Conservation (phyloP, 345 rosid species). For the Dovyalis caffra region DNA sequence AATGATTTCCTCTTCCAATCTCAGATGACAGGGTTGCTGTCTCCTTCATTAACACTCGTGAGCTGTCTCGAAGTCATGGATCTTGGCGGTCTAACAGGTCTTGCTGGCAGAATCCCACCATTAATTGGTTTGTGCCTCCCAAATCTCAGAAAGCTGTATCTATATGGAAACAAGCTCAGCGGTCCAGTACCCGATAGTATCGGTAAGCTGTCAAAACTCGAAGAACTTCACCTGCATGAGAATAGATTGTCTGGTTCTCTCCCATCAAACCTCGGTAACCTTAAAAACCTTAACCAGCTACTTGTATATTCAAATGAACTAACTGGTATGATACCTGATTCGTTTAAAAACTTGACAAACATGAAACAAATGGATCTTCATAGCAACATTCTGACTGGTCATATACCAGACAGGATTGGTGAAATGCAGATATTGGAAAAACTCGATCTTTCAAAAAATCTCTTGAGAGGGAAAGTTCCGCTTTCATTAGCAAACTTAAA, state of each 20-base stretch:
- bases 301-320: conserved; percentile 43
- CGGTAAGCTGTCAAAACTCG: conserved; percentile 42
- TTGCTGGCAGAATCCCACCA: conserved; percentile 44
- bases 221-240: conserved; percentile 49
- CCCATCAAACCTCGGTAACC: conserved; percentile 40
- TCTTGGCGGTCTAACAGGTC: conserved; percentile 49
- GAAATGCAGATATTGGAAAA: conserved; percentile 38
- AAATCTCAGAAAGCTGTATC: conserved; percentile 37
- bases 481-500: conserved; percentile 34
- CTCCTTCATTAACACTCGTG: conserved; percentile 42
- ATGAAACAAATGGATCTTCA: conserved; percentile 48
- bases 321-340: conserved; percentile 36
- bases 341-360: conserved; percentile 38
- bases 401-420: conserved; percentile 40
- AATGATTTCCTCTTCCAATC: conserved; percentile 38
- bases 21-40: conserved; percentile 44
- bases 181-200: conserved; percentile 50
- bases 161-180: conserved; percentile 48
- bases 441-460: conserved; percentile 50
- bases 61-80: conserved; percentile 47
- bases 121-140: conserved; percentile 40
- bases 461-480: conserved; percentile 39
- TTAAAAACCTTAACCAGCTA: conserved; percentile 37
- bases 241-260: conserved; percentile 46
- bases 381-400: conserved; percentile 37